Conservation (phyloP, 1,139 yeast species). For the Saccharomycopsis hybrid region DNA sequence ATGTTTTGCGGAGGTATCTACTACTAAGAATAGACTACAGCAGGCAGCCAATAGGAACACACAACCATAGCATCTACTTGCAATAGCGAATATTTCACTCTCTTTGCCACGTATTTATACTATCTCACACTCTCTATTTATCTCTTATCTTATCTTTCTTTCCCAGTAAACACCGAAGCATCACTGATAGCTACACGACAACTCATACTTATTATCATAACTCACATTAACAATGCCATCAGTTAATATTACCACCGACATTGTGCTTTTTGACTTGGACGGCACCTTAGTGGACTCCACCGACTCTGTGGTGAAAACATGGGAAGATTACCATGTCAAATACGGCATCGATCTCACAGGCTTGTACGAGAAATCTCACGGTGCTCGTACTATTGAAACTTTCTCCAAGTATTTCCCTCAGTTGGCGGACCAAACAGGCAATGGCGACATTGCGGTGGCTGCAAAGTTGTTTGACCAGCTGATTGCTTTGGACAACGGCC, state of each 20-base stretch:
- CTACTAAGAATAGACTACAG: too few relatives aligned
- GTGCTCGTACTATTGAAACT: constrained; percentile 65
- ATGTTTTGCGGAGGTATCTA: too few relatives aligned
- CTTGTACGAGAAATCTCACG: constrained; percentile 64
- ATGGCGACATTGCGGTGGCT: constrained; percentile 50
- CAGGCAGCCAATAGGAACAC: too few relatives aligned
- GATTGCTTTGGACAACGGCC: constrained; percentile 58
- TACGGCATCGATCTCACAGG: constrained; percentile 61
- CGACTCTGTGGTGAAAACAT: constrained; percentile 64
- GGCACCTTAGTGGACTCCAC: constrained; percentile 74
- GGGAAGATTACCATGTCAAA: constrained; percentile 58
- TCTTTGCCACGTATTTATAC: too few relatives aligned
- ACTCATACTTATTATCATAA: too few relatives aligned
- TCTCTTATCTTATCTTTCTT: too few relatives aligned
- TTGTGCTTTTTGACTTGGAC: constrained; percentile 59
- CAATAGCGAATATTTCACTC: background rate
- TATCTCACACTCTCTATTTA: too few relatives aligned
- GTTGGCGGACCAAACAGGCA: constrained; percentile 30
- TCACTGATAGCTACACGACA: too few relatives aligned
- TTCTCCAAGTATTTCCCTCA: constrained; percentile 60
- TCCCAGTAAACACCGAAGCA: too few relatives aligned
- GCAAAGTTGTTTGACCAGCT: constrained; percentile 49
- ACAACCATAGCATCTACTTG: background rate
- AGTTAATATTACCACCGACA: constrained; percentile 12
- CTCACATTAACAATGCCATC: background rate